Base-by-base conservation (phyloP, 768 basidiomycete genomes). In the Hygrophorus pudorinus region DNA sequence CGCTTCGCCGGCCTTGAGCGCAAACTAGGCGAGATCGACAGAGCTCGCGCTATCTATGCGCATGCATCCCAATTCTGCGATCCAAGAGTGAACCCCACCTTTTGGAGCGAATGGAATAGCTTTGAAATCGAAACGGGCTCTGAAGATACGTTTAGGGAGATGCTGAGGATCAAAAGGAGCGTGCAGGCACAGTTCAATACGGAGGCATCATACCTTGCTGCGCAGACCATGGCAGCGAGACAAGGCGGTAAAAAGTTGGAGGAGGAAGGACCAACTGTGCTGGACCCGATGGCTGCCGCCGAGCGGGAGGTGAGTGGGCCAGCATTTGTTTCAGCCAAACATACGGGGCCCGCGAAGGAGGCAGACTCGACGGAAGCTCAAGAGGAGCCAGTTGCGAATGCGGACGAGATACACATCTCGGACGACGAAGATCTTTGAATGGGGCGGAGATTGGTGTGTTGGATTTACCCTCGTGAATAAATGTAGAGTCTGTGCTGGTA, bases 181-280 rank as follows among this genome's bases (percentile, higher is more conserved):
- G 96, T 99, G 12, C 96, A 99, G 64, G 92, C 94, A 20, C 88
- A 92, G 57, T 99, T 96, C 72, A 98, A 99, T 62, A 99, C 96
- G 2, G 94, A 97, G 63, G 86, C 85, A 37, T 85, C 84, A 35
- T 94, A 91, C 62, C 69, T 96, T 44, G 89, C 89, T 6, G 93
- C 93, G 9, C 90, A 96, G 64, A 84, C 92, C 8, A 67, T 84
- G 44, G 81, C 81, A 2, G 78, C 83, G 17, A 70, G 73, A 46
- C 72, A 79, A 49, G 81, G 78, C 12, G 67, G 73, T 18, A 66
- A 67, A 46, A 66, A 66, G 40, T 56, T 65, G 12, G 67, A 66
- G 21, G 74, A 75, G 40, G 67, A 66, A 21, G 57, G 29, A 24
- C 66, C 55, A 30, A 65, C 64, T 35, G 67, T 65, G 36, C 61